Conservation (phyloP, 352 stramenopile genomes). For the Phytophthora pini region DNA sequence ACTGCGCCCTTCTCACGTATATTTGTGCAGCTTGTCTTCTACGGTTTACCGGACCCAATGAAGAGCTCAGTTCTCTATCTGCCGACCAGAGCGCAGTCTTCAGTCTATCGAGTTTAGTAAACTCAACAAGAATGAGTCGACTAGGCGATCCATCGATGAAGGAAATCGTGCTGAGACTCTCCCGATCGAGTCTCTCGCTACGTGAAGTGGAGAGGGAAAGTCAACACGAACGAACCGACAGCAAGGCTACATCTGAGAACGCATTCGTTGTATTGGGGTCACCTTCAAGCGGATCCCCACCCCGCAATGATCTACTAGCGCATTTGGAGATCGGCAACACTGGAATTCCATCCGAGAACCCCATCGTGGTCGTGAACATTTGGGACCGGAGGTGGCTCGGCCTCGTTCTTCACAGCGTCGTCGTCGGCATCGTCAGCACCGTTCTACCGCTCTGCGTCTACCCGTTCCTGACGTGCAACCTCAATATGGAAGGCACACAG, state of each 20-base stretch:
- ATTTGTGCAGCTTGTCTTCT: not conserved
- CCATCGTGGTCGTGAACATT: constrained; percentile 8
- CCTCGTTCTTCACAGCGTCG: constrained; percentile 55
- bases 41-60: not conserved
- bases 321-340: constrained; percentile 1
- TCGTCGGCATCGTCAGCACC: constrained; percentile 55
- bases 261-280: constrained; percentile 2
- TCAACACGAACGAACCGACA: constrained; percentile 6
- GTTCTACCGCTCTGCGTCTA: constrained; percentile 58
- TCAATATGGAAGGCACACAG: constrained; percentile 74
- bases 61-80: not conserved
- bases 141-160: constrained; percentile 5
- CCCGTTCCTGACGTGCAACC: constrained; percentile 67
- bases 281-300: not conserved
- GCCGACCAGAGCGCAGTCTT: not conserved
- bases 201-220: not conserved
- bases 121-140: constrained; percentile 11
- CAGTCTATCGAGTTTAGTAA: not conserved
- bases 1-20: not conserved
- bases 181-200: constrained; percentile 9
- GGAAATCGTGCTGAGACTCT: constrained; percentile 11
- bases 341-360: not conserved
- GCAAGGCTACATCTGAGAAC: not conserved
- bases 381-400: constrained; percentile 50
- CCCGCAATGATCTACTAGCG: not conserved